Percentiles rank a stretch among this genome's conserved stretches.
phyloP scores from a whole-genome alignment of 768 basidiomycete genomes.

The Myochromella boudieri region DNA sequence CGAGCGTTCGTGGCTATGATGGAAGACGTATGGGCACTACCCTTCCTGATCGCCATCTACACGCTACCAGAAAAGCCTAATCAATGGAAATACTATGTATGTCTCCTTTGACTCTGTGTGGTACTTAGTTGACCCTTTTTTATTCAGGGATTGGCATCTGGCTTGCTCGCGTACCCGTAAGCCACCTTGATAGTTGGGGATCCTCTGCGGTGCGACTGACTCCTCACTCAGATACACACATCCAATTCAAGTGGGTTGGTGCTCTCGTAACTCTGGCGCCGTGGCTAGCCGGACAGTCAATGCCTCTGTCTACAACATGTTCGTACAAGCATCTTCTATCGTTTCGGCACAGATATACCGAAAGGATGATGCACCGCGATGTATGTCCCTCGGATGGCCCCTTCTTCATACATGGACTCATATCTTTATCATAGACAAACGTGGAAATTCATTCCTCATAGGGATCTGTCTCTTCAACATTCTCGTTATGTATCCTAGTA shows the following conservation, averaged over 20 bases:
- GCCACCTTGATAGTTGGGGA: too few species aligned
- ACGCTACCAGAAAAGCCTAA: constrained; percentile 46
- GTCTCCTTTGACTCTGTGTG: too few species aligned
- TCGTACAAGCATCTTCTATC: constrained; percentile 42
- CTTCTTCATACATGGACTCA: neutral
- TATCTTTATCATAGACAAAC: constrained; percentile 37
- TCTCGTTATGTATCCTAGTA: constrained; percentile 49
- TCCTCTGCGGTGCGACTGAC: too few species aligned
- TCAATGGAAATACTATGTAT: constrained; percentile 53
- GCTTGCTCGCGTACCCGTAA: constrained; percentile 48
- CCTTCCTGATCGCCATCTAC: constrained; percentile 59
- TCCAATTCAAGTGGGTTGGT: constrained; percentile 58
- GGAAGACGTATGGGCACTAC: constrained; percentile 58
- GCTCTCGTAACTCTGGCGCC: constrained; percentile 57
- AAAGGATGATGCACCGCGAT: constrained; percentile 53
- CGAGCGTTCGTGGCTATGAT: constrained; percentile 52
- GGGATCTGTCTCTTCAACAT: constrained; percentile 50
- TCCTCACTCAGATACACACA: too few species aligned
- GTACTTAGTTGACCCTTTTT: neutral
- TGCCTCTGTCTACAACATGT: constrained; percentile 62
- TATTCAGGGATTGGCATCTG: constrained; percentile 39
- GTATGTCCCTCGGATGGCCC: constrained; percentile 30
- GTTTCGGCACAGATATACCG: constrained; percentile 58
- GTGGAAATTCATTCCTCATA: constrained; percentile 59
- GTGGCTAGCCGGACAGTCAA: constrained; percentile 62